phyloP scores from a whole-genome alignment of 176 grass and related monocot genomes.

The Aegilops longissima region DNA sequence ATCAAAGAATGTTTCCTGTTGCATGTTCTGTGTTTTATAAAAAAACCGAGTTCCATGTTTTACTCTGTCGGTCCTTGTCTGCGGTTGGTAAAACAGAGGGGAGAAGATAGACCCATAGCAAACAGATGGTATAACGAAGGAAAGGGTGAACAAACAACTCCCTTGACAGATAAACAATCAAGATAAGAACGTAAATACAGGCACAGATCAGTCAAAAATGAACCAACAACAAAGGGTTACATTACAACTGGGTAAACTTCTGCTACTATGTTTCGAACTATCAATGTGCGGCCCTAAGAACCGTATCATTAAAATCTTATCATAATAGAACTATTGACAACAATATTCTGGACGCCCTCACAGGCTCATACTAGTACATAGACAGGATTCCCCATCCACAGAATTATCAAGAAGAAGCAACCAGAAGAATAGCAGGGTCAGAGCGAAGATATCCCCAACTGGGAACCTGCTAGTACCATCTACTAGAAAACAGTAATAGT shows the following conservation, averaged over 20 bases:
- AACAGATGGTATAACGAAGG: neutral
- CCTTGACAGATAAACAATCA: neutral
- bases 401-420: neutral
- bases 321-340: constrained; percentile 24
- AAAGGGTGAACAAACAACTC: constrained; percentile 13
- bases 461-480: neutral
- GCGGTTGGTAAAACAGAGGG: neutral
- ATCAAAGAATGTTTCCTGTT: neutral
- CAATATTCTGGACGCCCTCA: neutral
- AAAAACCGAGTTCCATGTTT: neutral
- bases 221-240: neutral
- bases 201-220: neutral
- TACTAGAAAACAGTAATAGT: neutral
- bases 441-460: neutral
- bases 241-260: constrained; percentile 26
- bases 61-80: neutral
- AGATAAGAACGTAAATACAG: neutral
- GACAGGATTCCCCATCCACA: neutral
- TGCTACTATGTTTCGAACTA: neutral
- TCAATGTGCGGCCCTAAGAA: constrained; percentile 29
- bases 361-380: neutral
- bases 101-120: neutral
- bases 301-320: neutral
- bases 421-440: neutral
- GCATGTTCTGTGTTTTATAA: neutral